These are phyloP conservation scores for Amoeboaphelidium protococcarum DNA, from an alignment of 371 early-diverging fungal species.

Conservation along the genomic window DNA sequence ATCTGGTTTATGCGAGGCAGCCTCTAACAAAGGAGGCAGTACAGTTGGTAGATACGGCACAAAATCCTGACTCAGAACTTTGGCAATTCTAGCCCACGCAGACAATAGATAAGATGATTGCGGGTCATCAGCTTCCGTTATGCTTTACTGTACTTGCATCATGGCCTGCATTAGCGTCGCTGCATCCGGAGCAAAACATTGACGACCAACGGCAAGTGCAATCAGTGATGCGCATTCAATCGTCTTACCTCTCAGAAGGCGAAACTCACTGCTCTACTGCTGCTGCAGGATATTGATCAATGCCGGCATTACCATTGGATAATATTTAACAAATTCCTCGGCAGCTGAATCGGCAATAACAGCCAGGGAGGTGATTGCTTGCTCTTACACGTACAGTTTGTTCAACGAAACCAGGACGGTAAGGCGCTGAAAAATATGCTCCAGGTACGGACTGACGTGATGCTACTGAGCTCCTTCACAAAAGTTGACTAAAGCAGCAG, in stretches of 20 bases:
- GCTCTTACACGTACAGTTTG: slow-evolving; percentile 79
- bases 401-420: slow-evolving; percentile 43
- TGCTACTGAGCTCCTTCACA: slow-evolving; percentile 50
- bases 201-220: slow-evolving; percentile 74
- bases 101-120: slow-evolving; percentile 67
- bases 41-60: slow-evolving; percentile 67
- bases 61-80: slow-evolving; percentile 75
- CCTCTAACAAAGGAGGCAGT: slow-evolving; percentile 66
- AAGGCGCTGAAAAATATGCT: slow-evolving; percentile 58
- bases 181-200: slow-evolving; percentile 49
- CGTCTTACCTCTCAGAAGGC: slow-evolving; percentile 70
- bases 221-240: slow-evolving; percentile 72
- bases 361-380: slow-evolving; percentile 86
- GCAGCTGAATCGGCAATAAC: slow-evolving; percentile 86
- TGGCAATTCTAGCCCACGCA: slow-evolving; percentile 89
- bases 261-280: slow-evolving; percentile 54
- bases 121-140: slow-evolving; percentile 67
- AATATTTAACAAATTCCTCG: slow-evolving; percentile 61
- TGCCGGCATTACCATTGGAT: slow-evolving; percentile 70
- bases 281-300: slow-evolving; percentile 54
- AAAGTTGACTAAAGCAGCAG: slow-evolving; percentile 89
- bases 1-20: slow-evolving; percentile 69
- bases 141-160: slow-evolving; percentile 38
- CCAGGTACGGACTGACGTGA: slow-evolving; percentile 55
- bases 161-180: slow-evolving; percentile 46